Evolutionary conservation across 2,329 filamentous ascomycete species (phyloP).

Genomic region (Stachybotrys elegans): DNA sequence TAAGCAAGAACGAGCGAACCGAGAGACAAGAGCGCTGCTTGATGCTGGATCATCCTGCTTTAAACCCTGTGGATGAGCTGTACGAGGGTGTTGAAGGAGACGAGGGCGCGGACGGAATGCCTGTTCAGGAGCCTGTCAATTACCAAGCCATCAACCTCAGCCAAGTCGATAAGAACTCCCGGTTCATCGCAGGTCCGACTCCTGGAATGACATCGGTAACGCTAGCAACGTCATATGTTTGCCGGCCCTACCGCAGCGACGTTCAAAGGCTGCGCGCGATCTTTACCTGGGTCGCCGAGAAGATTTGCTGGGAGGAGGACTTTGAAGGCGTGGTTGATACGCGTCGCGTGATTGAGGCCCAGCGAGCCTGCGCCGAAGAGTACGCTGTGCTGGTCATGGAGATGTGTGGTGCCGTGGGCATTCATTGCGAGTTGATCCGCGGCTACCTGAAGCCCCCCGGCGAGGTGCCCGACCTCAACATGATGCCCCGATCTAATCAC

Average conservation of each 20-base stretch:
- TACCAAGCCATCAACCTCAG: conserved; percentile 74
- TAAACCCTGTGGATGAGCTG: conserved; percentile 86
- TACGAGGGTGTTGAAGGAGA: conserved; percentile 83
- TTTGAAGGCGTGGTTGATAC: conserved; percentile 83
- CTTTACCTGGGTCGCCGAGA: conserved; percentile 96
- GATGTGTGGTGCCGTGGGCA: conserved; percentile 87
- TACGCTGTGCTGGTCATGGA: conserved; percentile 84
- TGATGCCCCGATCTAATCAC: conserved; percentile 84
- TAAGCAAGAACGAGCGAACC: conserved; percentile 80
- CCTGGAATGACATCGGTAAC: conserved; percentile 76
- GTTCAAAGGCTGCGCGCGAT: conserved; percentile 90
- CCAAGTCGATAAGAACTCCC: conserved; percentile 91
- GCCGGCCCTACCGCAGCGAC: conserved; percentile 88
- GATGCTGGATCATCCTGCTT: conserved; percentile 85
- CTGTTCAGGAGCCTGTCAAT: conserved; percentile 76
- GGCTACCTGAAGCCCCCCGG: conserved; percentile 91
- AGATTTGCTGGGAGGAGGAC: conserved; percentile 92
- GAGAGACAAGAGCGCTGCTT: conserved; percentile 87
- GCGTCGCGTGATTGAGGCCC: conserved; percentile 75
- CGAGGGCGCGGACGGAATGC: conserved; percentile 78
- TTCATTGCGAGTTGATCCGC: conserved; percentile 80
- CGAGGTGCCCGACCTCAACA: conserved; percentile 73
- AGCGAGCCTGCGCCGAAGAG: conserved; percentile 81
- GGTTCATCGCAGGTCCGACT: conserved; percentile 81
- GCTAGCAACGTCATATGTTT: conserved; percentile 86